These are phyloP conservation scores for Chenopodium suecicum DNA, from an alignment of 148 eudicot genomes.

Conservation along the genomic window DNA sequence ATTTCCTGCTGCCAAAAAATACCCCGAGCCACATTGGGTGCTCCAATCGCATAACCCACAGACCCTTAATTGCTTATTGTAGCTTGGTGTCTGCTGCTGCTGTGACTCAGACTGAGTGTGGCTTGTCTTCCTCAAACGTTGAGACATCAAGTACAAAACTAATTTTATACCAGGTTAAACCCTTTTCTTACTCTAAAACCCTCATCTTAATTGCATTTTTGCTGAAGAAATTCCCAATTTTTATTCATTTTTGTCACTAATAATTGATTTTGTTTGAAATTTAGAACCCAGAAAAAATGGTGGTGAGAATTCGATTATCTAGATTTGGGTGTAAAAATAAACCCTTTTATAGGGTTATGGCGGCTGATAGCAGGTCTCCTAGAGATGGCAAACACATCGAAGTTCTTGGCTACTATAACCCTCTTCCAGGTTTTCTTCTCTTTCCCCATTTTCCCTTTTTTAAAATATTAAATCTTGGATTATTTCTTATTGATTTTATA, in stretches of 20 bases:
- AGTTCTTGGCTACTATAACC: slow-evolving; percentile 86
- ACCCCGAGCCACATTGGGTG: no score
- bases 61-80: no score
- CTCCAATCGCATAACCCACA: no score
- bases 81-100: no score
- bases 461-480: background rate
- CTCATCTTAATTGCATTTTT: background rate
- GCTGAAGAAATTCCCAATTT: background rate
- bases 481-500: background rate
- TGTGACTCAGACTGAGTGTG: no score
- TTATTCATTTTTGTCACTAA: background rate
- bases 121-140: background rate
- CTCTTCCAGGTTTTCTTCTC: slow-evolving; percentile 61
- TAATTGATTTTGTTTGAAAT: background rate
- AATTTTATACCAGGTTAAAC: background rate
- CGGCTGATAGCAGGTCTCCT: slow-evolving; percentile 86
- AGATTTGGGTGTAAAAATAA: slow-evolving; percentile 82
- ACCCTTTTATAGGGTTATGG: slow-evolving; percentile 87
- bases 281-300: slow-evolving; percentile 45
- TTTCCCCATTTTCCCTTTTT: background rate
- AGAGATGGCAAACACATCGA: slow-evolving; percentile 96
- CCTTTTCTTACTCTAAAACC: background rate
- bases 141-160: background rate
- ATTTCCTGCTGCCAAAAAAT: no score
- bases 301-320: slow-evolving; percentile 69